Evolutionary conservation across 768 basidiomycete species (phyloP).

Genomic region (Naganishia vishniacii): DNA sequence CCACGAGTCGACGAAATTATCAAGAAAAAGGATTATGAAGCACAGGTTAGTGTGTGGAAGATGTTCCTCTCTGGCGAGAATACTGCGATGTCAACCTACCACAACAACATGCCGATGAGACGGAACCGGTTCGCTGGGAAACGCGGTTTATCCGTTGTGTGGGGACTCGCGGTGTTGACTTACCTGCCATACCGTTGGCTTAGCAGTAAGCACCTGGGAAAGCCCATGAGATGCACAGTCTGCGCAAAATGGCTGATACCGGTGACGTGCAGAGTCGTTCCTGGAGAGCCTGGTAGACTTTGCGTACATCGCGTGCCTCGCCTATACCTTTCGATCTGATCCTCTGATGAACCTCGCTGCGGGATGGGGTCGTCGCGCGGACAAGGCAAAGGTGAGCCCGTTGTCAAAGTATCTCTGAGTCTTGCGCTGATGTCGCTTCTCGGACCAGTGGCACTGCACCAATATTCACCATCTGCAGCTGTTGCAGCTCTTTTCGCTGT

Average conservation of each 20-base stretch:
- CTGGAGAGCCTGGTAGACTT: neutral
- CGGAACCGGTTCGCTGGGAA: neutral
- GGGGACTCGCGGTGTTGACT: neutral
- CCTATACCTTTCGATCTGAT: neutral
- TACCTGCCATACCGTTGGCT: slow-evolving; percentile 4
- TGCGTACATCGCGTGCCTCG: neutral
- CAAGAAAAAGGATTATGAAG: slow-evolving; percentile 18
- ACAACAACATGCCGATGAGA: neutral
- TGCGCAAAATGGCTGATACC: neutral
- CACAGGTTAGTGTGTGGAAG: slow-evolving; percentile 16
- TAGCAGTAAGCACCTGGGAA: neutral
- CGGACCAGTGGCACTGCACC: neutral
- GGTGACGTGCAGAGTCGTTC: neutral
- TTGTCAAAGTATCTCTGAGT: too few relatives aligned
- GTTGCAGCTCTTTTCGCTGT: neutral
- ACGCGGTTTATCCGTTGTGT: neutral
- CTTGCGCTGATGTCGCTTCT: too few relatives aligned
- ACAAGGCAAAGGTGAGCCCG: neutral
- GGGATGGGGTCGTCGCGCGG: neutral
- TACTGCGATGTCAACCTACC: neutral
- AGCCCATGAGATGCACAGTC: too few relatives aligned
- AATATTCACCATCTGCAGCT: neutral
- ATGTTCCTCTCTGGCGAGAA: neutral
- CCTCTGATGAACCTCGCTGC: neutral
- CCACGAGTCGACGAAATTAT: slow-evolving; percentile 12